Conservation (phyloP, 495 filamentous ascomycete genomes). For the Cudoniella acicularis region DNA sequence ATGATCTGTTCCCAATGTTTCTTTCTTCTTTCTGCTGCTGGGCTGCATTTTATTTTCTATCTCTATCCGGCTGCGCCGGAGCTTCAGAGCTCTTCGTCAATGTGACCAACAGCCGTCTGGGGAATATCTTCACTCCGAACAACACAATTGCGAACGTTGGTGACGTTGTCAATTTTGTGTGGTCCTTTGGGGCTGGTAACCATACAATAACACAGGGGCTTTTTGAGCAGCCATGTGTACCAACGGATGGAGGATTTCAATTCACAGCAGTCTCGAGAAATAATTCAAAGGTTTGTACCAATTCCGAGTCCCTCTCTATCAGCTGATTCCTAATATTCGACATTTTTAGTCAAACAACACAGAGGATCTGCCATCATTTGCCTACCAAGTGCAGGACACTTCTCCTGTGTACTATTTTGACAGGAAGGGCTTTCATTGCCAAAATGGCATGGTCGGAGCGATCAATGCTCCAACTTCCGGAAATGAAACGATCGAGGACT, state of each 20-base stretch:
- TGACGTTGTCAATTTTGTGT: neutral
- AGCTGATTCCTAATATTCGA: no score
- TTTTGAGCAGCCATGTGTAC: neutral
- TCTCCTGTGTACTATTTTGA: slow-evolving; percentile 57
- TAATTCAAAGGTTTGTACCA: neutral
- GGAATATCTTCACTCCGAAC: neutral
- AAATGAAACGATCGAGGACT: neutral
- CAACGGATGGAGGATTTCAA: neutral
- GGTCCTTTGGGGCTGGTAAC: neutral
- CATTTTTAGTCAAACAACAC: neutral
- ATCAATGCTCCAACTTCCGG: slow-evolving; percentile 32
- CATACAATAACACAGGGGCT: neutral
- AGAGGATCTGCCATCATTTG: neutral
- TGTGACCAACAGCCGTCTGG: neutral
- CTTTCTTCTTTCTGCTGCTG: neutral
- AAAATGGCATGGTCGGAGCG: slow-evolving; percentile 39
- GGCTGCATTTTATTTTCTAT: neutral
- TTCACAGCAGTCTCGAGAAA: neutral
- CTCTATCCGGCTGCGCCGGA: neutral
- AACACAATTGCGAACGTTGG: neutral
- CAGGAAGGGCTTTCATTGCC: slow-evolving; percentile 36
- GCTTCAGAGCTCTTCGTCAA: neutral
- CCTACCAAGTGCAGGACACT: slow-evolving; percentile 38
- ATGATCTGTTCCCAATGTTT: neutral
- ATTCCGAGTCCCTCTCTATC: neutral